Evolutionary conservation across 441 rosid species (phyloP).

Genomic region (Erysimum cheiri): DNA sequence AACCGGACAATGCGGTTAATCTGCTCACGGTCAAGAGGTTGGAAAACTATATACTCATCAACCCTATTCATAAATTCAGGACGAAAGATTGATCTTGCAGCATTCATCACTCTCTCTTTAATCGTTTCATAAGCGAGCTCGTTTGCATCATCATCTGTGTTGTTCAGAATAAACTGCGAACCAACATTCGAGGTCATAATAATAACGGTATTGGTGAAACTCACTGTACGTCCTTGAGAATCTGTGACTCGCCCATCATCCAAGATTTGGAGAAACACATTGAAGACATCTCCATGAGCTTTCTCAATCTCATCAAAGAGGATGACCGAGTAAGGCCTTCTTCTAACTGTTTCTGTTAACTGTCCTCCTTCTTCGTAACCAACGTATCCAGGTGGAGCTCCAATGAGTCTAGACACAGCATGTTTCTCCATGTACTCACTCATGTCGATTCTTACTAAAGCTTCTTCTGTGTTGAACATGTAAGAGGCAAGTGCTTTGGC

Average conservation of each 20-base stretch:
- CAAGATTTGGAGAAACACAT: constrained; percentile 93
- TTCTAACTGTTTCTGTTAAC: constrained; percentile 87
- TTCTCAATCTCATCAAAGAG: constrained; percentile 99
- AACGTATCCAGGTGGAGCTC: constrained; percentile 99
- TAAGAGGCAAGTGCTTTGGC: constrained; percentile 95
- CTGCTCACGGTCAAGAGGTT: constrained; percentile 85
- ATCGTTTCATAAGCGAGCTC: constrained; percentile 80
- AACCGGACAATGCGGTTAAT: constrained; percentile 82
- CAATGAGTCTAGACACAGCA: constrained; percentile 90
- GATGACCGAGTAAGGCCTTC: constrained; percentile 94
- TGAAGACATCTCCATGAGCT: constrained; percentile 92
- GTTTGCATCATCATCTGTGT: constrained; percentile 71
- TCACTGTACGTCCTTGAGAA: constrained; percentile 93
- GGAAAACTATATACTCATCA: constrained; percentile 98
- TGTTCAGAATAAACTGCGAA: constrained; percentile 82
- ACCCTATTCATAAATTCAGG: constrained; percentile 99
- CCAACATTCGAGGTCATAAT: constrained; percentile 99
- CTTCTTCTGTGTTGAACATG: constrained; percentile 95
- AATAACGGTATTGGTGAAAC: constrained; percentile 90
- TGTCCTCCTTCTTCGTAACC: constrained; percentile 99
- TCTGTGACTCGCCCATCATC: constrained; percentile 99
- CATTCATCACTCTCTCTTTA: constrained; percentile 85
- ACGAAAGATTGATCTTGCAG: constrained; percentile 92
- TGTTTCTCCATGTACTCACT: constrained; percentile 99
- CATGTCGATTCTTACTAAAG: constrained; percentile 95